Conservation (phyloP, 108 stramenopile species). For the Nitzschia sp. region DNA sequence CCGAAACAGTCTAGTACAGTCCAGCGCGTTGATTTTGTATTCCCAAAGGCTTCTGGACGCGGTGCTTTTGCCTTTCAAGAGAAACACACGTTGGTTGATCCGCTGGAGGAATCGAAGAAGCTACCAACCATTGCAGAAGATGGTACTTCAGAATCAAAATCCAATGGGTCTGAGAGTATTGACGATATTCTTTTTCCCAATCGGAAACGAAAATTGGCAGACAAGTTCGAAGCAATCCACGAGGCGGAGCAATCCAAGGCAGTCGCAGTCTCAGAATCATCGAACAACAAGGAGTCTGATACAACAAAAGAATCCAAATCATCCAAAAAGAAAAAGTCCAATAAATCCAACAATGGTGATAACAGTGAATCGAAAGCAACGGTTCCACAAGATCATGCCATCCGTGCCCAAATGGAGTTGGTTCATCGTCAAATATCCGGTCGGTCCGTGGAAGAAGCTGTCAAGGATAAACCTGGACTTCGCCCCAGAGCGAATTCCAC, state of each 20-base stretch:
- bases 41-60: slow-evolving; percentile 24
- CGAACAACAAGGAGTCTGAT: slow-evolving; percentile 1
- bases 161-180: slow-evolving; percentile 15
- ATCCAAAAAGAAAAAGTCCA: background rate
- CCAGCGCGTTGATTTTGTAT: slow-evolving; percentile 37
- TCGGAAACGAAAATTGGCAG: slow-evolving; percentile 14
- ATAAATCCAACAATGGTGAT: background rate
- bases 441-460: slow-evolving; percentile 71
- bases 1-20: background rate
- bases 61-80: slow-evolving; percentile 18
- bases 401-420: background rate
- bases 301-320: background rate
- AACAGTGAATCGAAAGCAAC: slow-evolving; percentile 2
- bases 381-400: background rate
- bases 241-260: background rate
- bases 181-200: slow-evolving; percentile 38
- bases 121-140: slow-evolving; percentile 10
- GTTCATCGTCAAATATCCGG: slow-evolving; percentile 40
- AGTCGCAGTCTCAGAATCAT: background rate
- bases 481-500: slow-evolving; percentile 80
- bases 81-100: background rate
- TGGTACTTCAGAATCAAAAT: background rate
- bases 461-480: slow-evolving; percentile 64
- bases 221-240: slow-evolving; percentile 20
- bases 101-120: background rate